Conservation (phyloP, 352 stramenopile genomes). For the Halophytophthora batemanensis region DNA sequence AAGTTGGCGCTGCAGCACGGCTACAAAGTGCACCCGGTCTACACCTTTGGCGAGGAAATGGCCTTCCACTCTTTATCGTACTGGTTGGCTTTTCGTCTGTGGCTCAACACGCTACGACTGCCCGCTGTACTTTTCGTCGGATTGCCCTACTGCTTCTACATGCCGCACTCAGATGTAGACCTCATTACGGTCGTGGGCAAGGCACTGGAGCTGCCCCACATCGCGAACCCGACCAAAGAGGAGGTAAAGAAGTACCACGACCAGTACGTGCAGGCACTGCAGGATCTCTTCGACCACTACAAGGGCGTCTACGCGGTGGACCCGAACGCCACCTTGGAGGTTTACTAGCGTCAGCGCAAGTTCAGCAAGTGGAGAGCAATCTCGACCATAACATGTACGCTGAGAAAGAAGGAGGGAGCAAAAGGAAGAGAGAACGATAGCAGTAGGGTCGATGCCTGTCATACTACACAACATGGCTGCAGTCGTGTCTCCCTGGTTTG, state of each 20-base stretch:
- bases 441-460: slow-evolving; percentile 20
- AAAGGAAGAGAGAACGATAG: no score
- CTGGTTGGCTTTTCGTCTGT: slow-evolving; percentile 65
- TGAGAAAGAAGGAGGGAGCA: no score
- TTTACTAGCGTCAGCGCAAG: slow-evolving; percentile 42
- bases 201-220: slow-evolving; percentile 79
- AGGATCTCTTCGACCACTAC: slow-evolving; percentile 84
- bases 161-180: slow-evolving; percentile 69
- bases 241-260: slow-evolving; percentile 90
- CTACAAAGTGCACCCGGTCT: slow-evolving; percentile 86
- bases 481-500: no score
- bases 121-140: slow-evolving; percentile 78
- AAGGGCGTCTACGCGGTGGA: slow-evolving; percentile 76
- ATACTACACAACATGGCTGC: slow-evolving; percentile 60
- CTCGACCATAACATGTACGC: no score
- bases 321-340: slow-evolving; percentile 43
- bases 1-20: slow-evolving; percentile 89
- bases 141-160: slow-evolving; percentile 64
- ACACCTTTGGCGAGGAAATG: slow-evolving; percentile 90
- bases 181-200: slow-evolving; percentile 89
- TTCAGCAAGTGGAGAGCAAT: slow-evolving; percentile 43
- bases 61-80: slow-evolving; percentile 83
- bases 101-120: slow-evolving; percentile 79
- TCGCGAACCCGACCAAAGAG: slow-evolving; percentile 81
- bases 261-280: slow-evolving; percentile 81